Percentiles rank a stretch among this genome's conserved stretches.
phyloP scores from a whole-genome alignment of 1,284 basidiomycete genomes.

The Ceratobasidium sp. region DNA sequence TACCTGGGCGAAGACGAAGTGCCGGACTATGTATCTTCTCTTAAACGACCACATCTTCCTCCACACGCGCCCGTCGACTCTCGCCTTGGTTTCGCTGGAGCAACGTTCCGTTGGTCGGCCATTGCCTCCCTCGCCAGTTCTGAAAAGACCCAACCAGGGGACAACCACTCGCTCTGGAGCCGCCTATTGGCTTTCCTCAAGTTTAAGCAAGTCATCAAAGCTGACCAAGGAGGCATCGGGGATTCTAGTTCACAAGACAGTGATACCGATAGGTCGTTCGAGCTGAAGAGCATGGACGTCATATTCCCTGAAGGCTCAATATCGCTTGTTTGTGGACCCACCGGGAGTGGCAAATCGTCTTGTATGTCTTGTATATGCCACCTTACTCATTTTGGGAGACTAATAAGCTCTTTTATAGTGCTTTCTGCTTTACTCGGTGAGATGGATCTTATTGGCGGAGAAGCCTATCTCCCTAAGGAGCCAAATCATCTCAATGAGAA shows the following conservation, averaged over 20 bases:
- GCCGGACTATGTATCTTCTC: conserved; percentile 2
- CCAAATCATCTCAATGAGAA: conserved; percentile 14
- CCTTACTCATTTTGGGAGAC: background rate
- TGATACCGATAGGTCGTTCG: conserved; percentile 1
- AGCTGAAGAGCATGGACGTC: conserved; percentile 26
- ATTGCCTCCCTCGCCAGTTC: background rate
- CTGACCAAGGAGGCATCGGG: no score
- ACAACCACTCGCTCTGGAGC: background rate
- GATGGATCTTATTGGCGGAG: conserved; percentile 38
- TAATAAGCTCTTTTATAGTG: conserved; percentile 6
- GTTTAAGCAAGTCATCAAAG: background rate
- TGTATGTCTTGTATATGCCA: conserved; percentile 7
- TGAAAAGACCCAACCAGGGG: conserved; percentile 17
- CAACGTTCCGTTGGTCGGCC: conserved; percentile 3
- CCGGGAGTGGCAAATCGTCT: conserved; percentile 40
- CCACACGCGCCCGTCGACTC: background rate
- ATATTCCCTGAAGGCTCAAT: conserved; percentile 18
- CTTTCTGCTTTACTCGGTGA: conserved; percentile 43
- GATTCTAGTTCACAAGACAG: background rate
- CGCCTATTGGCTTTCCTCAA: background rate
- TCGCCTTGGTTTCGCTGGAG: background rate
- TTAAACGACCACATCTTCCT: background rate
- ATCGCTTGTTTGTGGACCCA: conserved; percentile 40
- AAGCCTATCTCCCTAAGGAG: conserved; percentile 39
- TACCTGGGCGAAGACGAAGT: conserved; percentile 27